These are phyloP conservation scores for Fusarium setosum DNA, from an alignment of 2,329 filamentous ascomycete genomes.

Conservation along the genomic window DNA sequence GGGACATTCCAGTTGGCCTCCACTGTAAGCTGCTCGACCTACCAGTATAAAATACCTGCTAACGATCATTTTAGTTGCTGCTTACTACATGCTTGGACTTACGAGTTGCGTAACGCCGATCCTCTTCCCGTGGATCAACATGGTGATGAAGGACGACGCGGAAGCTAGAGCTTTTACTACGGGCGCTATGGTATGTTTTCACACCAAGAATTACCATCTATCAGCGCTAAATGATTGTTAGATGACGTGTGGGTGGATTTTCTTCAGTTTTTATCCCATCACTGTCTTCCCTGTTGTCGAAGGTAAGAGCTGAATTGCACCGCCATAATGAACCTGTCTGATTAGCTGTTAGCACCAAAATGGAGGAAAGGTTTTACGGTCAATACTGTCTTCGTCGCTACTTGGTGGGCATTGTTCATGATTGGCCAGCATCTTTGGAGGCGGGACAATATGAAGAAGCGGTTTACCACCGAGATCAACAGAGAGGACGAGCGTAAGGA, in stretches of 20 bases:
- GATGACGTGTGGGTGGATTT: conserved; percentile 45
- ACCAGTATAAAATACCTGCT: too few relatives aligned
- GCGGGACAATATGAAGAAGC: conserved; percentile 41
- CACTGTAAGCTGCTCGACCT: conserved; percentile 9
- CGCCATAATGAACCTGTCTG: too few relatives aligned
- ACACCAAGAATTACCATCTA: fast-evolving
- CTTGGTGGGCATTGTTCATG: conserved; percentile 42
- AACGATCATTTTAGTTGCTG: neutral
- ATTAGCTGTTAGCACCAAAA: neutral
- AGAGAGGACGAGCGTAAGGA: too few relatives aligned
- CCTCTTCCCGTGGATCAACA: conserved; percentile 38
- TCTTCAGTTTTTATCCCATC: conserved; percentile 40
- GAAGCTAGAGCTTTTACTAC: conserved; percentile 40
- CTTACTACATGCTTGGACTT: conserved; percentile 32
- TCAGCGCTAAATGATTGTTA: conserved; percentile 3
- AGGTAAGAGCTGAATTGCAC: too few relatives aligned
- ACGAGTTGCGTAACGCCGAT: conserved; percentile 39
- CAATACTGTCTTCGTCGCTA: conserved; percentile 41
- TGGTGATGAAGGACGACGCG: conserved; percentile 38
- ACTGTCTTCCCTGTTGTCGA: conserved; percentile 37
- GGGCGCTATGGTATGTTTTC: conserved; percentile 36
- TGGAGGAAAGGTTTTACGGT: conserved; percentile 41
- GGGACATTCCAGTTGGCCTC: conserved; percentile 36
- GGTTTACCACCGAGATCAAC: conserved; percentile 33
- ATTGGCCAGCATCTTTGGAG: conserved; percentile 46